These are phyloP conservation scores for Sclerotinia nivalis DNA, from an alignment of 2,329 filamentous ascomycete species.

Conservation along the genomic window DNA sequence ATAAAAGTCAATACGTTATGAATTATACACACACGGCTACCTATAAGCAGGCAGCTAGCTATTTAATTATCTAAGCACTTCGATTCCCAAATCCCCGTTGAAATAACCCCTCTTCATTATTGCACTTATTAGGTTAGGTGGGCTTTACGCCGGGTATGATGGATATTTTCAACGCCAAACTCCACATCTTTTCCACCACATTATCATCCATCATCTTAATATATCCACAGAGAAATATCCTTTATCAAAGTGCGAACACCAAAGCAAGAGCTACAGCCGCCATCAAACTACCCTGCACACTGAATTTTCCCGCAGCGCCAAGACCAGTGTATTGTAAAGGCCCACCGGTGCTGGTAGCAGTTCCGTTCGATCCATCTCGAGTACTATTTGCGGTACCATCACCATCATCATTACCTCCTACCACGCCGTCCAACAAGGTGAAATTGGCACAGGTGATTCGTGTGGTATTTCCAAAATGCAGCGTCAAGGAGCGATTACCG, in stretches of 20 bases:
- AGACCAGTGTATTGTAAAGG: neutral
- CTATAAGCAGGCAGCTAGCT: neutral
- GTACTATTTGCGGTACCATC: neutral
- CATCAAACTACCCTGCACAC: neutral
- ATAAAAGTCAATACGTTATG: neutral
- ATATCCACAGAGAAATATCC: neutral
- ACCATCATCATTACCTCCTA: neutral
- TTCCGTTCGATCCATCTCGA: slow-evolving; percentile 2
- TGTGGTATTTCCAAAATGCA: slow-evolving; percentile 65
- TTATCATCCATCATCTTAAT: neutral
- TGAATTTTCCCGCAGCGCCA: slow-evolving; percentile 15
- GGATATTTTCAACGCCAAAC: slow-evolving; percentile 9
- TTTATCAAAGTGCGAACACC: slow-evolving; percentile 2
- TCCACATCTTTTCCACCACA: neutral
- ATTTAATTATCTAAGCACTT: neutral
- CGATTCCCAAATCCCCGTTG: neutral
- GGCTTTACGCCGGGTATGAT: neutral
- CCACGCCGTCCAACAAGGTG: slow-evolving; percentile 26
- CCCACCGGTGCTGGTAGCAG: slow-evolving; percentile 6
- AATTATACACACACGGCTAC: neutral
- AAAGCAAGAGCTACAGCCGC: neutral
- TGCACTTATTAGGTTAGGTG: neutral
- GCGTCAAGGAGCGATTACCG: slow-evolving; percentile 63
- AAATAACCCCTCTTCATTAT: neutral
- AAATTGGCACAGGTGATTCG: slow-evolving; percentile 68